Percentiles rank a stretch among this genome's conserved stretches.
Evolutionary conservation across 495 filamentous ascomycete species (phyloP).

Genomic region (Coniosporium apollinis): DNA sequence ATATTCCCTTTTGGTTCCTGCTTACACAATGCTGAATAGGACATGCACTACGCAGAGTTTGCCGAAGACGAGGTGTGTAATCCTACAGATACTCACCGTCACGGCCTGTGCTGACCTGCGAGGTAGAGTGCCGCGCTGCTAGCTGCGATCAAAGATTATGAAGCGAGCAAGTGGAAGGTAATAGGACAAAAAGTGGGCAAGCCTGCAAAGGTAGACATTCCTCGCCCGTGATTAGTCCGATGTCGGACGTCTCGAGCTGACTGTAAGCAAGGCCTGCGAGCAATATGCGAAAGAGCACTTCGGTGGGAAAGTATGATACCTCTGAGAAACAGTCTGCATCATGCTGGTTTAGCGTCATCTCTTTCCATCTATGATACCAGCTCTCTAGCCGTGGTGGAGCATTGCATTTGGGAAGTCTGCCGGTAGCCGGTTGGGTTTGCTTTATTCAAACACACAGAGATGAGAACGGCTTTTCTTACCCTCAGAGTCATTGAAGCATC

Average conservation of each 20-base stretch:
- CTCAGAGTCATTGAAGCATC: too few species aligned
- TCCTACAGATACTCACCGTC: not conserved
- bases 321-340: slow-evolving; percentile 14
- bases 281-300: slow-evolving; percentile 98
- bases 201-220: slow-evolving; percentile 63
- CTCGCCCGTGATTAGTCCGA: slow-evolving; percentile 3
- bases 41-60: slow-evolving; percentile 99
- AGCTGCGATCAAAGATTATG: slow-evolving; percentile 95
- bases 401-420: too few species aligned
- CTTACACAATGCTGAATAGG: slow-evolving; percentile 34
- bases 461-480: too few species aligned
- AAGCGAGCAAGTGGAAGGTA: slow-evolving; percentile 93
- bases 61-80: slow-evolving; percentile 82
- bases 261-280: slow-evolving; percentile 80
- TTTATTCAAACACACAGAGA: too few species aligned
- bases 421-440: too few species aligned
- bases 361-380: slow-evolving; percentile 18
- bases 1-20: slow-evolving; percentile 13
- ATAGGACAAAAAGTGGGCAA: slow-evolving; percentile 95
- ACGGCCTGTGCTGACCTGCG: slow-evolving; percentile 11
- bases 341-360: slow-evolving; percentile 12
- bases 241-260: slow-evolving; percentile 4
- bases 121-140: slow-evolving; percentile 67
- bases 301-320: slow-evolving; percentile 32
- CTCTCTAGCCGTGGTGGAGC: slow-evolving; percentile 14